Evolutionary conservation across 2,329 filamentous ascomycete species (phyloP).

Genomic region (Didymella pomorum): DNA sequence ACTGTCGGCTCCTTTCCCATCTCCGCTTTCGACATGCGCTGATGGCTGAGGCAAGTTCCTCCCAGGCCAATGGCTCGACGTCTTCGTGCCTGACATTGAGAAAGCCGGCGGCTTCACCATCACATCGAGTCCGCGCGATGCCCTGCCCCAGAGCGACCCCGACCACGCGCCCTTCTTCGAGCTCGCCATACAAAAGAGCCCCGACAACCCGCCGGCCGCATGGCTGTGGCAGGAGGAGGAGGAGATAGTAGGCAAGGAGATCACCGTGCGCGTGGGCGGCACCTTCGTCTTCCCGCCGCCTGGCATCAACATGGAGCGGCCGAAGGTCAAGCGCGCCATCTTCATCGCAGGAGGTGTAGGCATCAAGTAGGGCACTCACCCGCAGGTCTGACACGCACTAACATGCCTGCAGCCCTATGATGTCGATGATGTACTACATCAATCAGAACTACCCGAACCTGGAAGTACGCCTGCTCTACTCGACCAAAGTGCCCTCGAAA

Average conservation of each 20-base stretch:
- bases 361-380: conserved; percentile 67
- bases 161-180: conserved; percentile 67
- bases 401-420: conserved; percentile 64
- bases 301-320: conserved; percentile 48
- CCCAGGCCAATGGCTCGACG: conserved; percentile 89
- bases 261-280: conserved; percentile 78
- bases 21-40: conserved; percentile 38
- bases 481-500: conserved; percentile 55
- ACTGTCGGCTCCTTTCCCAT: conserved; percentile 35
- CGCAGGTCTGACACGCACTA: conserved; percentile 17
- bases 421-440: conserved; percentile 74
- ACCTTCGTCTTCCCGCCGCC: conserved; percentile 80
- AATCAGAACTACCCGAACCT: conserved; percentile 53
- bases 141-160: conserved; percentile 43
- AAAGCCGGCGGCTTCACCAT: conserved; percentile 89
- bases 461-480: conserved; percentile 70
- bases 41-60: conserved; percentile 65
- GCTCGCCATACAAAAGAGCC: conserved; percentile 77
- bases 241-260: conserved; percentile 65
- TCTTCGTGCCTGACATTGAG: conserved; percentile 72
- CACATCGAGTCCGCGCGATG: conserved; percentile 73
- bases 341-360: conserved; percentile 84
- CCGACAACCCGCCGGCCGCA: conserved; percentile 73
- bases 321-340: conserved; percentile 66
- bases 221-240: conserved; percentile 72